Conservation (phyloP, 139 green algal genomes). For the Chlamydomonas incerta region DNA sequence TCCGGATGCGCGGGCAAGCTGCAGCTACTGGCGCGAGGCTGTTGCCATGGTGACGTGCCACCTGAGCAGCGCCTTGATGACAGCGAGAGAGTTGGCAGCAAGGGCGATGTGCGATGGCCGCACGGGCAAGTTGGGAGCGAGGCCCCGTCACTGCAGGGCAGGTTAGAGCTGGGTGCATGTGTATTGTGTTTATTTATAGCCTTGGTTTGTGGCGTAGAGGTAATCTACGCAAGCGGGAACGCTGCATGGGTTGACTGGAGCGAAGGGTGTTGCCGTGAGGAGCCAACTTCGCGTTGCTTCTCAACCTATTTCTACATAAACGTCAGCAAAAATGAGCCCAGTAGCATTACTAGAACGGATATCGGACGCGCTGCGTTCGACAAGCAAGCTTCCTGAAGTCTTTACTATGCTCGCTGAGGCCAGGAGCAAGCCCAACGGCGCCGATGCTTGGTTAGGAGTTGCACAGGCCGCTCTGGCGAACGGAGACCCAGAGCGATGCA, state of each 20-base stretch:
- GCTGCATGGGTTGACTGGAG: too few relatives aligned
- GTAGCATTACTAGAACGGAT: not conserved
- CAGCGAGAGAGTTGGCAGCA: too few relatives aligned
- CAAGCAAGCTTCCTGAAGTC: slow-evolving; percentile 1
- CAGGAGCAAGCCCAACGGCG: not conserved
- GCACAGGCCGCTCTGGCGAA: not conserved
- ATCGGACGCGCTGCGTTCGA: not conserved
- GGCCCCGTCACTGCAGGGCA: too few relatives aligned
- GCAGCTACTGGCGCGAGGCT: too few relatives aligned
- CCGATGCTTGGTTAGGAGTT: slow-evolving; percentile 1
- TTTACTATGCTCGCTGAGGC: not conserved
- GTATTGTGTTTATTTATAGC: too few relatives aligned
- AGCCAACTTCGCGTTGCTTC: not conserved
- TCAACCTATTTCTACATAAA: not conserved
- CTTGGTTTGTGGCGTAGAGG: too few relatives aligned
- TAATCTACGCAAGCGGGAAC: too few relatives aligned
- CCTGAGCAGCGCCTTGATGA: too few relatives aligned
- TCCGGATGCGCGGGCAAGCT: too few relatives aligned
- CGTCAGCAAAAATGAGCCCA: not conserved
- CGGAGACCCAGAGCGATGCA: not conserved
- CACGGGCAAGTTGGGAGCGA: too few relatives aligned
- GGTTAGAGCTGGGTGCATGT: not conserved
- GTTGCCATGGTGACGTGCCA: too few relatives aligned
- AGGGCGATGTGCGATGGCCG: too few relatives aligned
- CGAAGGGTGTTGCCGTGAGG: not conserved